These are phyloP conservation scores for Asterochloris erici DNA, from an alignment of 139 green algal genomes.

Conservation along the genomic window DNA sequence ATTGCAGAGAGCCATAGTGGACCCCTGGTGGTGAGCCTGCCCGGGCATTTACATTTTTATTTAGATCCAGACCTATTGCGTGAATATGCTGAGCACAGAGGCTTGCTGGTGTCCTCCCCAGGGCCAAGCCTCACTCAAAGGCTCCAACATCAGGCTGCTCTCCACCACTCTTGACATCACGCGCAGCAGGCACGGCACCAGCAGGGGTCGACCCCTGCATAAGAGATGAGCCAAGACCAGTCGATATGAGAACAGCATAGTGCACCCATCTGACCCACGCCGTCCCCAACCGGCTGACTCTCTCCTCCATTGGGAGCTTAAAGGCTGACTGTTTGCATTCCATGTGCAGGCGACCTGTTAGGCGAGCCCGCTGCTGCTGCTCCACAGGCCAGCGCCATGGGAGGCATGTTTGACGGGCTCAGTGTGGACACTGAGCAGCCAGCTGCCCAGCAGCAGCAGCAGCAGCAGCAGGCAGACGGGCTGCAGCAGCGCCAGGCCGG, in stretches of 20 bases:
- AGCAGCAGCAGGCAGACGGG: neutral
- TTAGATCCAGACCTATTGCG: too few species aligned
- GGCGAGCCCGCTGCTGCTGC: neutral
- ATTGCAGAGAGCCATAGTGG: neutral
- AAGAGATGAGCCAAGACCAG: neutral
- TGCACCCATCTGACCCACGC: neutral
- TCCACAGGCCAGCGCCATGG: neutral
- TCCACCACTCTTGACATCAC: neutral
- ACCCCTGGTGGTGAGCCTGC: neutral
- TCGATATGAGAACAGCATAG: neutral
- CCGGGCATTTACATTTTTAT: neutral
- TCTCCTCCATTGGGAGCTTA: too few species aligned
- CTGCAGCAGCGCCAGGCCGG: too few species aligned
- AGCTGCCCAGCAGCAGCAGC: neutral
- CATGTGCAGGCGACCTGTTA: neutral
- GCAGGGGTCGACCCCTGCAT: neutral
- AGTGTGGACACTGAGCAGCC: neutral
- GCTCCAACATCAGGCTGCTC: neutral
- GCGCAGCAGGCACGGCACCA: neutral
- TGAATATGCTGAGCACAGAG: neutral
- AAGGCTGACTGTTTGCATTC: neutral
- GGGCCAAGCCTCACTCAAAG: neutral
- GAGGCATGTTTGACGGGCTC: constrained; percentile 19
- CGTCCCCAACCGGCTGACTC: neutral
- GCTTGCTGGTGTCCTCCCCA: neutral